These are phyloP conservation scores for Cercophora samala DNA, from an alignment of 495 filamentous ascomycete genomes.

Conservation along the genomic window DNA sequence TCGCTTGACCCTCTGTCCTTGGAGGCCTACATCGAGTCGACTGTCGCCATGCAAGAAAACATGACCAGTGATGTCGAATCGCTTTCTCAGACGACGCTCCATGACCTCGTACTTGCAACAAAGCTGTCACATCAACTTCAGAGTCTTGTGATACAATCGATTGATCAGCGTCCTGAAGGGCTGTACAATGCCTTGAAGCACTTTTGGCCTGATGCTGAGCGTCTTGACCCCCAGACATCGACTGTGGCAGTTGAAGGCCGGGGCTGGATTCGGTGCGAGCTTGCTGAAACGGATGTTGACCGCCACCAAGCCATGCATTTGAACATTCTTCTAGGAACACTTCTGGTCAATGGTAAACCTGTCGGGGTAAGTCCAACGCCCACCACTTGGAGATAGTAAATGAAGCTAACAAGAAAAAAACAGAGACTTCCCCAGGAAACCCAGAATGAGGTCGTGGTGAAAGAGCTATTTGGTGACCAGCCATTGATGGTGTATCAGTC, in stretches of 20 bases:
- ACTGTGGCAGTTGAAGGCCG: neutral
- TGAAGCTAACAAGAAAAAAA: slow-evolving; percentile 5
- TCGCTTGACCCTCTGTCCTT: slow-evolving; percentile 23
- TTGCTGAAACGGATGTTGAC: slow-evolving; percentile 9
- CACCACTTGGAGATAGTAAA: too few relatives aligned
- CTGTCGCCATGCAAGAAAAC: slow-evolving; percentile 43
- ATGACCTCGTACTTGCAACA: slow-evolving; percentile 46
- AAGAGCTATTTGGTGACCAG: slow-evolving; percentile 50
- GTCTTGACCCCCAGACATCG: neutral
- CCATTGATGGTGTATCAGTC: slow-evolving; percentile 48
- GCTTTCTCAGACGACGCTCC: slow-evolving; percentile 30
- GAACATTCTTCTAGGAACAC: slow-evolving; percentile 46
- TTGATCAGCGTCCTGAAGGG: slow-evolving; percentile 23
- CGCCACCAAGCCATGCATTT: slow-evolving; percentile 37
- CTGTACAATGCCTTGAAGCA: slow-evolving; percentile 33
- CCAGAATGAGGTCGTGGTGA: slow-evolving; percentile 34
- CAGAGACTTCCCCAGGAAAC: slow-evolving; percentile 45
- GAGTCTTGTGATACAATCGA: slow-evolving; percentile 29
- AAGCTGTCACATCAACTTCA: slow-evolving; percentile 44
- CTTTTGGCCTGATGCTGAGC: slow-evolving; percentile 23
- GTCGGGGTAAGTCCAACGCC: slow-evolving; percentile 29
- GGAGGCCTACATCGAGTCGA: slow-evolving; percentile 33
- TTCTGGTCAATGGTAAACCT: slow-evolving; percentile 49
- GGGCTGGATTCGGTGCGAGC: slow-evolving; percentile 16
- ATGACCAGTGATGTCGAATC: slow-evolving; percentile 29